Percentiles rank a stretch among this genome's conserved stretches.
Evolutionary conservation across 257 asterid genomes (phyloP).

Genomic region (Craterostigma plantagineum): DNA sequence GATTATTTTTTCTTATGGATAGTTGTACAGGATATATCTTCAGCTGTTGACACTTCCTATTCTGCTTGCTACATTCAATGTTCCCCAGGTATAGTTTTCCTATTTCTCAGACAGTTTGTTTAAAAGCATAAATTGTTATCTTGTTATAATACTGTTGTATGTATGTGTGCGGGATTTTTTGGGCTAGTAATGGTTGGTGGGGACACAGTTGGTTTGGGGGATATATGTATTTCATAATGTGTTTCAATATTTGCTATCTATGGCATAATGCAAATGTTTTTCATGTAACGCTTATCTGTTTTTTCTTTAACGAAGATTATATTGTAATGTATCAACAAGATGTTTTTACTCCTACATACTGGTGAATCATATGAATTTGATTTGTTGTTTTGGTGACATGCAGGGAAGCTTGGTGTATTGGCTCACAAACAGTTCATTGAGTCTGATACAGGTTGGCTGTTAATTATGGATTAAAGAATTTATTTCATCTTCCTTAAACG

Average conservation of each 20-base stretch:
- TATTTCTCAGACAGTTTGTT: not conserved
- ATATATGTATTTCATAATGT: no score
- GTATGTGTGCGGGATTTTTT: no score
- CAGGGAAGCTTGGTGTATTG: constrained; percentile 88
- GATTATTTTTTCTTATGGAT: constrained; percentile 11
- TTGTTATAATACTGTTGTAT: no score
- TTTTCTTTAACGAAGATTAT: not conserved
- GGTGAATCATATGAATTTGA: no score
- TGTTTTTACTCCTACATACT: not conserved
- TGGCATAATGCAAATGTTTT: constrained; percentile 7
- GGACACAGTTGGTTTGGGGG: no score
- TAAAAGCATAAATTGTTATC: no score
- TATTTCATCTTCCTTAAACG: no score
- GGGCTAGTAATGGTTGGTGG: no score
- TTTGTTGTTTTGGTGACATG: constrained; percentile 16
- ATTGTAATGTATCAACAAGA: not conserved
- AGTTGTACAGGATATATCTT: constrained; percentile 56
- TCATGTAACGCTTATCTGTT: constrained; percentile 4
- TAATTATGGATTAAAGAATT: not conserved
- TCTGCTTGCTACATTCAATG: constrained; percentile 31
- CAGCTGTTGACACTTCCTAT: constrained; percentile 50
- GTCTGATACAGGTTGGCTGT: constrained; percentile 44
- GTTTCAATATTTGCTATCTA: not conserved
- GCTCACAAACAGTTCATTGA: constrained; percentile 61
- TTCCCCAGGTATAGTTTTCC: constrained; percentile 54